These are phyloP conservation scores for Rhizopogon vesiculosus DNA, from an alignment of 768 basidiomycete genomes.

Conservation along the genomic window DNA sequence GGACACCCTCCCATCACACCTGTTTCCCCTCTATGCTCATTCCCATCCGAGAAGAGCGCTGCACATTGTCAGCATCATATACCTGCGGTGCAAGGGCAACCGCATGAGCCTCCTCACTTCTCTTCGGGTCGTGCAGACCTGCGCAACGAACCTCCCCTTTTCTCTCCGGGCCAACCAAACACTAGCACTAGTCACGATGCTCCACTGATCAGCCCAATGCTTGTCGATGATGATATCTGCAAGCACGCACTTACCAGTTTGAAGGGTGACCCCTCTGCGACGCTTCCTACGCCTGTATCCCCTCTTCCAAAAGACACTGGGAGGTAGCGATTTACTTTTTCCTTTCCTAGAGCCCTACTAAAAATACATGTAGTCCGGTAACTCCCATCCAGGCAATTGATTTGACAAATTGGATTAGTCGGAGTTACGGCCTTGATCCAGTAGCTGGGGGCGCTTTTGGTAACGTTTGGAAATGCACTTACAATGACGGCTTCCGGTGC, in stretches of 20 bases:
- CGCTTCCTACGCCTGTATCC: neutral
- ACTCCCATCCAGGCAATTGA: neutral
- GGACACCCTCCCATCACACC: neutral
- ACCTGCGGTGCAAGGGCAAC: neutral
- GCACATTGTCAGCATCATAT: neutral
- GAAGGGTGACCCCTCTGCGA: neutral
- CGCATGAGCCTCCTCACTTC: no score
- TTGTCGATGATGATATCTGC: neutral
- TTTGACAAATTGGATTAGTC: neutral
- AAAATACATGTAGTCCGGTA: neutral
- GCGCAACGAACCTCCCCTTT: neutral
- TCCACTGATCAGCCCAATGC: neutral
- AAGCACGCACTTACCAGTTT: neutral
- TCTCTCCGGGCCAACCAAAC: neutral
- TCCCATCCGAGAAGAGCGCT: no score
- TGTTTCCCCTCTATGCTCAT: neutral
- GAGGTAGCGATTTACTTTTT: neutral
- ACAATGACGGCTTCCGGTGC: neutral
- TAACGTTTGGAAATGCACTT: constrained; percentile 8
- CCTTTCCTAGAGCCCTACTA: neutral
- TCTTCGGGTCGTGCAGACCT: neutral
- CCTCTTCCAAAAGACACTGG: neutral
- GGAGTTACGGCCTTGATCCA: neutral
- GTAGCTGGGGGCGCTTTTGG: constrained; percentile 3
- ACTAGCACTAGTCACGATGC: neutral